These are phyloP conservation scores for Acanthamoeba triangularis DNA, from an alignment of 208 protist genomes.

Conservation along the genomic window DNA sequence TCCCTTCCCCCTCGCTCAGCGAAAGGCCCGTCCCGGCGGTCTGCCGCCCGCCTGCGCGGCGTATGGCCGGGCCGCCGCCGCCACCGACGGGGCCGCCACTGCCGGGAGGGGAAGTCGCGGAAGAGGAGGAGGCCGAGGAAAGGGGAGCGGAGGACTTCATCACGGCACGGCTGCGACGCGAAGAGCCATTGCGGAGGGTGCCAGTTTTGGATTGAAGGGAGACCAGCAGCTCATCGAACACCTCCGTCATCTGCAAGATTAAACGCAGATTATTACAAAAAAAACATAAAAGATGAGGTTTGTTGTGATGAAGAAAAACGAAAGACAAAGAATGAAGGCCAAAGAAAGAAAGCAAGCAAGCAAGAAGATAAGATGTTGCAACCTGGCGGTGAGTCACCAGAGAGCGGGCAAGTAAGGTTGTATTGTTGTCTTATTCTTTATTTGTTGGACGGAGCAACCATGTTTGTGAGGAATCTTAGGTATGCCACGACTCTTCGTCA, in stretches of 20 bases:
- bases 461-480: too few relatives aligned
- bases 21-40: neutral
- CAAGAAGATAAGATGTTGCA: too few relatives aligned
- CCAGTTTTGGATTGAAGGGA: neutral
- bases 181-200: neutral
- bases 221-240: slow-evolving; percentile 15
- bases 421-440: too few relatives aligned
- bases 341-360: too few relatives aligned
- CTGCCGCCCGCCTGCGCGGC: neutral
- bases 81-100: neutral
- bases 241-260: neutral
- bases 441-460: too few relatives aligned
- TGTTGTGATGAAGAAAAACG: too few relatives aligned
- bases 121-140: neutral
- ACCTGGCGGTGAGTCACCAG: too few relatives aligned
- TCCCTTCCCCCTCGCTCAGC: neutral
- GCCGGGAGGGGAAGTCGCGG: neutral
- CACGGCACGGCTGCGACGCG: neutral
- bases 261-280: neutral
- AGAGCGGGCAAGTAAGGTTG: too few relatives aligned
- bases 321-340: too few relatives aligned
- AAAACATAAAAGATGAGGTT: neutral
- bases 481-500: too few relatives aligned
- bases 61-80: neutral
- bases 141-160: neutral